These are phyloP conservation scores for Ensete glaucum DNA, from an alignment of 176 grass and related monocot genomes.

Conservation along the genomic window DNA sequence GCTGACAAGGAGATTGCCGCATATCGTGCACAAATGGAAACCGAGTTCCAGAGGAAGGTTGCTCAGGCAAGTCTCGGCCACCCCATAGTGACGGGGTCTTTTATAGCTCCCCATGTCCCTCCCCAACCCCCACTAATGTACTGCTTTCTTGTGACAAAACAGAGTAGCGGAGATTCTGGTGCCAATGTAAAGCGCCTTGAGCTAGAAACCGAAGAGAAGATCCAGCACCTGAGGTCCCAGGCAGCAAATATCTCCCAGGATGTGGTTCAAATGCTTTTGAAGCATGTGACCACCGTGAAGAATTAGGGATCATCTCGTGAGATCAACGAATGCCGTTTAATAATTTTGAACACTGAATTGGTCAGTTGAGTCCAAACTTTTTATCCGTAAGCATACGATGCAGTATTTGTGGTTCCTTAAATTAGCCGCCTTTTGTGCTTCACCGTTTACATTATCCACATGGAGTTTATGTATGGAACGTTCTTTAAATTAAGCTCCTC, in stretches of 20 bases:
- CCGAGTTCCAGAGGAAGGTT: constrained; percentile 10
- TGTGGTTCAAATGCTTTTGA: constrained; percentile 21
- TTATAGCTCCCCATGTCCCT: neutral
- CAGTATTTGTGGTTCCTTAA: too few species aligned
- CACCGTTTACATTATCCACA: too few species aligned
- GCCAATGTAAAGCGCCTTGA: constrained; percentile 19
- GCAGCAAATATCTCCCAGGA: constrained; percentile 8
- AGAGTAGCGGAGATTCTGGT: constrained; percentile 20
- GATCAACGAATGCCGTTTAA: too few species aligned
- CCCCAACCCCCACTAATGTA: neutral
- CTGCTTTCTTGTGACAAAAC: neutral
- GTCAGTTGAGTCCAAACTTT: too few species aligned
- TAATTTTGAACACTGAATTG: too few species aligned
- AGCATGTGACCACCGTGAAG: constrained; percentile 18
- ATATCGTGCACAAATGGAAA: constrained; percentile 9
- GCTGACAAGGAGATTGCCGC: constrained; percentile 6
- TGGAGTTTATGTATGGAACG: too few species aligned
- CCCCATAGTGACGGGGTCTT: neutral
- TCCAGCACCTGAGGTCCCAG: constrained; percentile 9
- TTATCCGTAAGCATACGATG: too few species aligned
- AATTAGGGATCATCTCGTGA: neutral
- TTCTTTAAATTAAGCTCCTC: too few species aligned
- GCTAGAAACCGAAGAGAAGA: constrained; percentile 21
- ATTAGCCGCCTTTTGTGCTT: too few species aligned
- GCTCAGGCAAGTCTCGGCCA: neutral